phyloP scores from a whole-genome alignment of 805 yeast genomes.

The Starmerella stigmatis region DNA sequence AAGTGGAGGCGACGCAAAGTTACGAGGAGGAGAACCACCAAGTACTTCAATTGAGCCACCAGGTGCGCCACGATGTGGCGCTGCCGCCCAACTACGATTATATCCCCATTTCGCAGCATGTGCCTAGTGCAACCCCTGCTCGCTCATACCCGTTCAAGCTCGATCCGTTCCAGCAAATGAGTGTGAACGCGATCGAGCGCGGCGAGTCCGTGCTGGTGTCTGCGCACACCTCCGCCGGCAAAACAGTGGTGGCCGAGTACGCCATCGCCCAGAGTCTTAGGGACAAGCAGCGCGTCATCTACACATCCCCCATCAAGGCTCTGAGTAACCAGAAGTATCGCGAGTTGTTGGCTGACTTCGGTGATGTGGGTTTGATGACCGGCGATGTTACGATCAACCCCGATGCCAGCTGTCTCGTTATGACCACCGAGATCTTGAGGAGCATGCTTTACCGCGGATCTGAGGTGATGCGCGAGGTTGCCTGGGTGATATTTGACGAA shows the following conservation, averaged over 20 bases:
- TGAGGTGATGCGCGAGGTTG: conserved; percentile 96
- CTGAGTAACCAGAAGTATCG: conserved; percentile 89
- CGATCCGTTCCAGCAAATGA: conserved; percentile 96
- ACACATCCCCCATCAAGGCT: conserved; percentile 92
- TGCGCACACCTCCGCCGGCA: conserved; percentile 97
- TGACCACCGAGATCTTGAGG: conserved; percentile 97
- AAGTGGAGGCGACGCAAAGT: conserved; percentile 22
- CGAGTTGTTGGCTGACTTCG: conserved; percentile 83
- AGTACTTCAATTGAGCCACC: conserved; percentile 66
- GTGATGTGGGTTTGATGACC: conserved; percentile 96
- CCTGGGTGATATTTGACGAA: conserved; percentile 97
- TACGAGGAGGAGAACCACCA: conserved; percentile 18
- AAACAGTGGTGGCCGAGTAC: conserved; percentile 93
- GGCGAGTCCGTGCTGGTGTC: conserved; percentile 90
- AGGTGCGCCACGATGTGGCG: conserved; percentile 96
- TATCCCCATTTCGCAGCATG: conserved; percentile 78
- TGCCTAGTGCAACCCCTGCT: conserved; percentile 58
- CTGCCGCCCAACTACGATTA: conserved; percentile 87
- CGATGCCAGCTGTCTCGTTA: conserved; percentile 93
- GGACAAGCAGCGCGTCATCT: conserved; percentile 85
- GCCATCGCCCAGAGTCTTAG: conserved; percentile 92
- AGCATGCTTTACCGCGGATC: conserved; percentile 96
- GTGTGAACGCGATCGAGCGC: conserved; percentile 91
- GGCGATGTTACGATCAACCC: conserved; percentile 99
- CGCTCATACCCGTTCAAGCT: conserved; percentile 82